These are phyloP conservation scores for Mycosarcoma maydis DNA, from an alignment of 1,284 basidiomycete species.

Conservation along the genomic window DNA sequence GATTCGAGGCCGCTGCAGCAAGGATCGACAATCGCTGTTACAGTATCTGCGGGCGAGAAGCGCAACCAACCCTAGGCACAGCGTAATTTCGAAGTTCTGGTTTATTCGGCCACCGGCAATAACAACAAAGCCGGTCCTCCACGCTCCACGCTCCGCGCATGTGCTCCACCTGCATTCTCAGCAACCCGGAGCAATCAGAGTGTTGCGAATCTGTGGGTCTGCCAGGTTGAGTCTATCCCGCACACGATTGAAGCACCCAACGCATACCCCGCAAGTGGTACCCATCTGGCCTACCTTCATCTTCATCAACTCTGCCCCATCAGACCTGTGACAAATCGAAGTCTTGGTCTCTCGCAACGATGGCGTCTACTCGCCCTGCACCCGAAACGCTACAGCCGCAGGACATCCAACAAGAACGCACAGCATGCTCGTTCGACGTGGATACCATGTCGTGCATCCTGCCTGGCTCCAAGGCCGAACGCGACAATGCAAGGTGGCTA, in stretches of 20 bases:
- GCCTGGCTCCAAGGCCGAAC: conserved; percentile 34
- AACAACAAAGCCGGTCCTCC: neutral
- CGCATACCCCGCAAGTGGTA: too few species aligned
- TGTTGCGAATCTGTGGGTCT: neutral
- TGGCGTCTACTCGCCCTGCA: conserved; percentile 29
- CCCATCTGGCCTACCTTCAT: neutral
- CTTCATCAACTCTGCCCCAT: neutral
- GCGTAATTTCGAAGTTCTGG: conserved; percentile 13
- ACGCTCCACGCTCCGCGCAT: too few species aligned
- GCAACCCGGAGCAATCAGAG: too few species aligned
- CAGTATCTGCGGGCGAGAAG: too few species aligned
- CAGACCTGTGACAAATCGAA: too few species aligned
- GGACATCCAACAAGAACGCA: conserved; percentile 42
- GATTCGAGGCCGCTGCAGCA: too few species aligned
- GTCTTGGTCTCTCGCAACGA: neutral
- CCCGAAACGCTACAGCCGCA: conserved; percentile 49
- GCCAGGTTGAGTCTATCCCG: too few species aligned
- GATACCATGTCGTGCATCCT: conserved; percentile 54
- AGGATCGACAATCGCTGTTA: too few species aligned
- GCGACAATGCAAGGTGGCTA: conserved; percentile 52
- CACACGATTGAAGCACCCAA: too few species aligned
- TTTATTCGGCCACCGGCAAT: conserved; percentile 23
- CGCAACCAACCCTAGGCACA: too few species aligned
- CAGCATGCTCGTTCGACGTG: conserved; percentile 46
- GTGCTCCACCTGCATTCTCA: conserved; percentile 1